Evolutionary conservation across 306 rosid genomes (phyloP).

Genomic region (Dryas octopetala): DNA sequence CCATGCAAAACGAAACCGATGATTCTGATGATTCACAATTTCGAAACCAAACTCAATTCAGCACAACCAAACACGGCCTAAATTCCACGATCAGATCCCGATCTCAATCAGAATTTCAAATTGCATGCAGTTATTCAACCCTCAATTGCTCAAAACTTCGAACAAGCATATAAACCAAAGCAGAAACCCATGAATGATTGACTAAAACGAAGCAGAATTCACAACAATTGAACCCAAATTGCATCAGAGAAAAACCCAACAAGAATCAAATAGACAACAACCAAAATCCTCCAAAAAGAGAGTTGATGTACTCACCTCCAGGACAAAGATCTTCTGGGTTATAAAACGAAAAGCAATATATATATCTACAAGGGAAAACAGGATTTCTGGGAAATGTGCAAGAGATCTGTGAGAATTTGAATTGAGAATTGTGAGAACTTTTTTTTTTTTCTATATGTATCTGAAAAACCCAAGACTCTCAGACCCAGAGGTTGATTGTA

Average conservation of each 20-base stretch:
- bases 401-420: constrained; percentile 37
- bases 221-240: constrained; percentile 13
- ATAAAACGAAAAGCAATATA: constrained; percentile 21
- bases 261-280: background rate
- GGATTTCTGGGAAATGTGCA: constrained; percentile 20
- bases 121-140: constrained; percentile 3
- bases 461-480: constrained; percentile 37
- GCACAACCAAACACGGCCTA: constrained; percentile 17
- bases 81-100: constrained; percentile 41
- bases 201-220: constrained; percentile 26
- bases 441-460: background rate
- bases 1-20: constrained; percentile 9
- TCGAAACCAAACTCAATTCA: constrained; percentile 5
- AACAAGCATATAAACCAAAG: constrained; percentile 14
- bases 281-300: constrained; percentile 21
- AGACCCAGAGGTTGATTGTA: constrained; percentile 12
- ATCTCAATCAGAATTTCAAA: constrained; percentile 26
- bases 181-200: constrained; percentile 28
- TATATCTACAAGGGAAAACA: constrained; percentile 20
- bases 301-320: constrained; percentile 47
- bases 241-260: constrained; percentile 10
- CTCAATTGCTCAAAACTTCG: constrained; percentile 20
- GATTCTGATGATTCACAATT: background rate
- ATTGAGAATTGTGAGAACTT: constrained; percentile 20
- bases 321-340: constrained; percentile 28